A percentile compares a stretch with the other conserved stretches of the same genome.
Evolutionary conservation across 1,284 basidiomycete species (phyloP).

Genomic region (Vanrija sp.): DNA sequence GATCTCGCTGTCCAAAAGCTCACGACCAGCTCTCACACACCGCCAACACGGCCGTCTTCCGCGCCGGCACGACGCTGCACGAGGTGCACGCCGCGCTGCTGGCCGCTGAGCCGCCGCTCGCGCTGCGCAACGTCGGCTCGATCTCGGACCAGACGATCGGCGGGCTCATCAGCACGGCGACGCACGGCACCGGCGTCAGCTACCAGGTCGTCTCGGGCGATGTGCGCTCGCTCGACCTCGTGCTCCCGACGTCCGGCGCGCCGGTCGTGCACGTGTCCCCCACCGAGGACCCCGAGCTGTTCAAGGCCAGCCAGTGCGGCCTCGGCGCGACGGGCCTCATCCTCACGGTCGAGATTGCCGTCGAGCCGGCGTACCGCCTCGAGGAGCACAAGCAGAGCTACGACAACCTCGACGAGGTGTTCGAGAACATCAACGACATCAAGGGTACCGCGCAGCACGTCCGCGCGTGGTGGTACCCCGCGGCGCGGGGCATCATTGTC

Average conservation of each 20-base stretch:
- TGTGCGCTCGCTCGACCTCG: conserved; percentile 68
- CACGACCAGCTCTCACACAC: conserved; percentile 63
- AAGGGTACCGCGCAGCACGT: conserved; percentile 73
- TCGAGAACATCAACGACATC: conserved; percentile 54
- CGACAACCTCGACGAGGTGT: conserved; percentile 57
- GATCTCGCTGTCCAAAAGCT: conserved; percentile 1
- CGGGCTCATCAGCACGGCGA: conserved; percentile 91
- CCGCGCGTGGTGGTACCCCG: conserved; percentile 93
- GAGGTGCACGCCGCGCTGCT: conserved; percentile 64
- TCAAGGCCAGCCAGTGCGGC: conserved; percentile 87
- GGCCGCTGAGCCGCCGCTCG: conserved; percentile 60
- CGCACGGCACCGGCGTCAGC: conserved; percentile 81
- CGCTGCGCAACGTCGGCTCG: conserved; percentile 89
- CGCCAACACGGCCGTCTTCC: conserved; percentile 59
- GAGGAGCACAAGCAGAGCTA: conserved; percentile 69
- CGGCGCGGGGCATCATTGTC: conserved; percentile 67
- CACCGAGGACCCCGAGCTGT: conserved; percentile 65
- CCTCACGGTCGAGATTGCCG: conserved; percentile 69
- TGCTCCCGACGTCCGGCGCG: conserved; percentile 49
- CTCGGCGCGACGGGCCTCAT: conserved; percentile 92
- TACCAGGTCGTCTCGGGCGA: conserved; percentile 81
- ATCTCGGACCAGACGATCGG: conserved; percentile 95
- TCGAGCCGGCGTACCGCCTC: conserved; percentile 79
- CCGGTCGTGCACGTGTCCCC: conserved; percentile 31
- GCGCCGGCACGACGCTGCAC: conserved; percentile 74